Percentiles rank a stretch among this genome's conserved stretches.
These are phyloP conservation scores for Raphidocelis subcapitata DNA, from an alignment of 139 green algal genomes.

Conservation along the genomic window DNA sequence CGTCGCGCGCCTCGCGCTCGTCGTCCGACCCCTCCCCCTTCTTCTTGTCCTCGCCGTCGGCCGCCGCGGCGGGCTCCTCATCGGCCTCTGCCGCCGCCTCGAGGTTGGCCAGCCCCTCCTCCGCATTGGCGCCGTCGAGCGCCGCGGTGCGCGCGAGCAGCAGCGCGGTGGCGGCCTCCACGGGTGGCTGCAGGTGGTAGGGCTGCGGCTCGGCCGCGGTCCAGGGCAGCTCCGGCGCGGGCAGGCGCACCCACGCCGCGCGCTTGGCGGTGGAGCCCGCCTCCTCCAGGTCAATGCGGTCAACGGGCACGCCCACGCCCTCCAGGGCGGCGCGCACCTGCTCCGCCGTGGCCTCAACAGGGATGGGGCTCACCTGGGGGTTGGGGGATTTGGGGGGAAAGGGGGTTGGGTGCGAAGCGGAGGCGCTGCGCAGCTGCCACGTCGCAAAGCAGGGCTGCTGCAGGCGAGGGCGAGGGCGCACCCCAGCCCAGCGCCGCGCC, in stretches of 20 bases:
- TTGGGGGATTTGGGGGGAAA: too few relatives aligned
- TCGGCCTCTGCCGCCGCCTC: neutral
- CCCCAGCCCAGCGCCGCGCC: too few relatives aligned
- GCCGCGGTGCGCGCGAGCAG: neutral
- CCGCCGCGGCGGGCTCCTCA: neutral
- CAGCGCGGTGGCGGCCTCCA: neutral
- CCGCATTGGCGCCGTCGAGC: neutral
- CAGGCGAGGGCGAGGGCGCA: too few relatives aligned
- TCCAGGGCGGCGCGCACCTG: neutral
- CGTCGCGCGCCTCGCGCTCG: too few relatives aligned
- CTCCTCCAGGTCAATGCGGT: slow-evolving; percentile 6
- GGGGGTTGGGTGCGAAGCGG: too few relatives aligned
- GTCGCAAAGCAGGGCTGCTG: too few relatives aligned
- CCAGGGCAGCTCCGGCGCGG: slow-evolving; percentile 1
- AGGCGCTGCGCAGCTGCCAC: too few relatives aligned
- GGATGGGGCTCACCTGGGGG: slow-evolving; percentile 22
- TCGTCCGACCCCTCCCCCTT: neutral
- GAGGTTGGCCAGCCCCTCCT: too few relatives aligned
- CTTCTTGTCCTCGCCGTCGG: neutral
- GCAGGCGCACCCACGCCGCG: slow-evolving; percentile 22
- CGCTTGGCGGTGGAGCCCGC: neutral
- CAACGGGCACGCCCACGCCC: slow-evolving; percentile 4
- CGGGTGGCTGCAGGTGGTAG: neutral
- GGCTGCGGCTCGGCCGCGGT: neutral
- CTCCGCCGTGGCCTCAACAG: neutral